Percentiles rank a stretch among this genome's conserved stretches.
Evolutionary conservation across 441 rosid genomes (phyloP).

Genomic region (Biscutella auriculata): DNA sequence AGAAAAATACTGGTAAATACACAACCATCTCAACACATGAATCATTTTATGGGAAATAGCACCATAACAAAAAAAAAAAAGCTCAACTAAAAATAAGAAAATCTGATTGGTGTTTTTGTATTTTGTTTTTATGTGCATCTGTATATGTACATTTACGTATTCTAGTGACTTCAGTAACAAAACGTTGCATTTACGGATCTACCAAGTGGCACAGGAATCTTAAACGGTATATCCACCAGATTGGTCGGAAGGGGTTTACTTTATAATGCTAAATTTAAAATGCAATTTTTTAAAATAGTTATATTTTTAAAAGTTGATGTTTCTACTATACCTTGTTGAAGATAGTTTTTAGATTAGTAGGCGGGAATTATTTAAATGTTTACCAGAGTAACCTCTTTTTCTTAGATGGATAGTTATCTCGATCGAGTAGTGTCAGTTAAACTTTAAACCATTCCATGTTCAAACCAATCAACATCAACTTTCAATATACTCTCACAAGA

Average conservation of each 20-base stretch:
- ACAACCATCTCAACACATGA: neutral
- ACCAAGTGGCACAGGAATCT: slow-evolving; percentile 10
- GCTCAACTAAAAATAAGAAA: too few relatives aligned
- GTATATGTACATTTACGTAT: neutral
- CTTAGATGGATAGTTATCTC: neutral
- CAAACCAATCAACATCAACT: slow-evolving; percentile 8
- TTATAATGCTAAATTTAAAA: too few relatives aligned
- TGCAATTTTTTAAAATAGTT: too few relatives aligned
- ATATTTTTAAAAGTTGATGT: too few relatives aligned
- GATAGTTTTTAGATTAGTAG: too few relatives aligned
- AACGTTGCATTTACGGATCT: neutral
- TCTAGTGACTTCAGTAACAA: neutral
- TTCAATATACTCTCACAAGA: neutral
- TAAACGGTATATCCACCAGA: too few relatives aligned
- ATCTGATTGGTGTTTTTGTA: neutral
- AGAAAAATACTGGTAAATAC: neutral
- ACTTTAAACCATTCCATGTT: neutral
- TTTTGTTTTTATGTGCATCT: neutral
- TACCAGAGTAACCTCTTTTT: neutral
- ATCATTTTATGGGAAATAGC: neutral
- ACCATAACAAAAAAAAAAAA: too few relatives aligned
- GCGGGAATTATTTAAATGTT: neutral
- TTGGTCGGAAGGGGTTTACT: too few relatives aligned
- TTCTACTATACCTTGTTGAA: too few relatives aligned
- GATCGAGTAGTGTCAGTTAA: neutral